Evolutionary conservation across 805 yeast species (phyloP), one percentile per base, ranked within the genome.

Genomic region (Candida adriatica): DNA sequence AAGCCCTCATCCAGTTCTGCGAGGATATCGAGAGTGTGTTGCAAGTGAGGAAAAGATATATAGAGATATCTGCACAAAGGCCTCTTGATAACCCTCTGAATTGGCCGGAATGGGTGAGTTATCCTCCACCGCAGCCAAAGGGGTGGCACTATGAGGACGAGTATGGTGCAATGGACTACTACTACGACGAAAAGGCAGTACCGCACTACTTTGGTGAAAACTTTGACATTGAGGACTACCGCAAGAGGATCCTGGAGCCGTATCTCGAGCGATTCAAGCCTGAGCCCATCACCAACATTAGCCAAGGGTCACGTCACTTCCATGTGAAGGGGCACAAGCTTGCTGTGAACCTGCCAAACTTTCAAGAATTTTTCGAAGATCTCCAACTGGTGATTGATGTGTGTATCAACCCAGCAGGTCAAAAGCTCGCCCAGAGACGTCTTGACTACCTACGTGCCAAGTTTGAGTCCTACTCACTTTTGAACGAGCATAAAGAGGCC

Each of bases 31-130:
- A 32, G 1, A 17, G 31, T 8, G 26, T 50, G 9, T 25, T 79
- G 30, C 69, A 68, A 8, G 46, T 79, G 32, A 70, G 96, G 43
- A 79, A 72, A 43, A 73, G 73, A 44, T 88, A 86, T 56, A 69
- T 78, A 48, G 45, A 48, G 3, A 39, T 70, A 3, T 83, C 95
- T 1, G 39, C 70, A 17, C 97, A 88, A 56, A 66, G 76, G 39
- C 77, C 75, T 24, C 43, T 52, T 24, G 74, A 73, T 33, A 87
- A 90, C 55, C 94, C 95, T 4, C 77, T 84, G 47, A 80, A 87
- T 56, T 20, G 24, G 16, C 57, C 55, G 23, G 52, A 61, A 5
- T 87, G 96, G 96, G 55, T 56, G n/a, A 72, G 85, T 19, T 87
- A 85, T 52, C 96, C 97, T 0, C 76, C 78, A 15, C 94, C 95